These are phyloP conservation scores for Heritiera fomes DNA, from an alignment of 345 rosid species.

Conservation along the genomic window DNA sequence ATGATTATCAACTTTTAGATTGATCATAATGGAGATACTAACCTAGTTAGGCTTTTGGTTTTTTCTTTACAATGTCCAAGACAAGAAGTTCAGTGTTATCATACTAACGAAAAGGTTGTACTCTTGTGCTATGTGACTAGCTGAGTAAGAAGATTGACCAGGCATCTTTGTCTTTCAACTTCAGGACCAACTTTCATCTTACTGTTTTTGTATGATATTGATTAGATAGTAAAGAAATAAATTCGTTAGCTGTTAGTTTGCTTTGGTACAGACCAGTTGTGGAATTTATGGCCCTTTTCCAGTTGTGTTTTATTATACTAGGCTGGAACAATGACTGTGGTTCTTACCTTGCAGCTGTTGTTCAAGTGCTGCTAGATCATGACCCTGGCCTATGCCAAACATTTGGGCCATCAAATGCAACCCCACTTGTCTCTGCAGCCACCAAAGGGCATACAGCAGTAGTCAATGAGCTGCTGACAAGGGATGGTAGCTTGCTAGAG, in stretches of 20 bases:
- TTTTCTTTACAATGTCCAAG: not conserved
- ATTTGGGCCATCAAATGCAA: slow-evolving; percentile 76
- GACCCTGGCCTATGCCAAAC: slow-evolving; percentile 80
- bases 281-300: not conserved
- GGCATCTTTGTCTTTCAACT: not conserved
- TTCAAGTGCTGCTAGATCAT: slow-evolving; percentile 79
- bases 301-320: not conserved
- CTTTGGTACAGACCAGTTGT: not conserved
- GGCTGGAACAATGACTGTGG: slow-evolving; percentile 1
- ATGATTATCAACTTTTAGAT: not conserved
- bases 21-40: not conserved
- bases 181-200: not conserved
- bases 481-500: slow-evolving; percentile 75
- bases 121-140: not conserved
- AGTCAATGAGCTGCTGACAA: slow-evolving; percentile 74
- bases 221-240: not conserved
- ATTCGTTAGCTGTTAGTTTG: not conserved
- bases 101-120: not conserved
- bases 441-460: slow-evolving; percentile 87
- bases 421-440: slow-evolving; percentile 90
- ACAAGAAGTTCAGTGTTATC: not conserved
- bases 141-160: not conserved
- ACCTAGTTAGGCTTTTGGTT: not conserved
- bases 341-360: slow-evolving; percentile 65
- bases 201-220: not conserved